These are phyloP conservation scores for Penicillium glabrum DNA, from an alignment of 2,329 filamentous ascomycete genomes.

Conservation along the genomic window DNA sequence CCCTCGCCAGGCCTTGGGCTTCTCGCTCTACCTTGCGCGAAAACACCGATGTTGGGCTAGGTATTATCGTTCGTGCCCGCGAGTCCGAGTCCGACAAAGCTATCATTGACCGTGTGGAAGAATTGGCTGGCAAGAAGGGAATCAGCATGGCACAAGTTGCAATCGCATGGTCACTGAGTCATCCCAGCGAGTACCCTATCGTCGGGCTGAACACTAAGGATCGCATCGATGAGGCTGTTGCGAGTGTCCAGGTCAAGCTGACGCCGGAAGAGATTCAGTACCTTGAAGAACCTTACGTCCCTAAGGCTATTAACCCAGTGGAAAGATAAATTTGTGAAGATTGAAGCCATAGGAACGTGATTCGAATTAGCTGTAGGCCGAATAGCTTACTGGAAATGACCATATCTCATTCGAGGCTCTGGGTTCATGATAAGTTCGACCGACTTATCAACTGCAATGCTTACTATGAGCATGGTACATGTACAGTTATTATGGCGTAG, in stretches of 20 bases:
- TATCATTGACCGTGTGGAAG: conserved; percentile 57
- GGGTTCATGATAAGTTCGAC: neutral
- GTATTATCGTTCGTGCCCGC: conserved; percentile 41
- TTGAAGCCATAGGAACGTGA: neutral
- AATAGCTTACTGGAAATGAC: neutral
- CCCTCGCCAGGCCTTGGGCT: conserved; percentile 48
- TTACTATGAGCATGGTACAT: neutral
- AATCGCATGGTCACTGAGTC: conserved; percentile 61
- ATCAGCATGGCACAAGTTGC: conserved; percentile 65
- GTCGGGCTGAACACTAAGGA: conserved; percentile 60
- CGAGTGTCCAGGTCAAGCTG: conserved; percentile 48
- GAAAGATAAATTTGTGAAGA: conserved; percentile 3
- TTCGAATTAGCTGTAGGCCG: neutral
- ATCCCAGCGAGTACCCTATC: conserved; percentile 58
- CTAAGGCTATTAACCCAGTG: conserved; percentile 1
- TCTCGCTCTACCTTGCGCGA: conserved; percentile 45
- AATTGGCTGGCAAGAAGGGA: conserved; percentile 58
- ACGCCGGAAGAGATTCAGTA: conserved; percentile 22
- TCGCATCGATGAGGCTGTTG: conserved; percentile 63
- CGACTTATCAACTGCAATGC: neutral
- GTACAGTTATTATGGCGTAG: neutral
- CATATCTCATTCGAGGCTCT: neutral
- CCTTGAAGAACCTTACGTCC: conserved; percentile 9
- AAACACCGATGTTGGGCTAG: conserved; percentile 44
- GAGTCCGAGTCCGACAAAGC: conserved; percentile 51